Percentiles rank a stretch among this genome's conserved stretches.
Conservation (phyloP, 768 basidiomycete genomes). For the Lactarius quietus region DNA sequence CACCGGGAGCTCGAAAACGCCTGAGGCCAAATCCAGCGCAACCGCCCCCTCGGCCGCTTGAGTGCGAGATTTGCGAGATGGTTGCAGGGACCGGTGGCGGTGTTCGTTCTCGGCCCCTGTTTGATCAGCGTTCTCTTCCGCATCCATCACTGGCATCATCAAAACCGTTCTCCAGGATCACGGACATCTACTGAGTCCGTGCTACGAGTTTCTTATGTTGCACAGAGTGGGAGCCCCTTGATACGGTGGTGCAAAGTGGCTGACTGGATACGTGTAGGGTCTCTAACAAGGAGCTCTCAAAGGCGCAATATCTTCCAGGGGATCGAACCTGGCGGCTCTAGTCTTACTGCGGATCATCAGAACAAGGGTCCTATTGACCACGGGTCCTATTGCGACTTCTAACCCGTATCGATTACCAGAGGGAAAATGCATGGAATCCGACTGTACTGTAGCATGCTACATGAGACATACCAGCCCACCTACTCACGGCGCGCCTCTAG, state of each 20-base stretch:
- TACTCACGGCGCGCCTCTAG: background rate
- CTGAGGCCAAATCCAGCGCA: background rate
- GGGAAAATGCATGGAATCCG: background rate
- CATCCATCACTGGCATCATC: background rate
- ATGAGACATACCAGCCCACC: background rate
- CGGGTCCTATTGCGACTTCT: background rate
- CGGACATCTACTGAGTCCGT: background rate
- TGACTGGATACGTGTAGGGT: background rate
- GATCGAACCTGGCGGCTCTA: background rate
- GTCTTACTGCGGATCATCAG: background rate
- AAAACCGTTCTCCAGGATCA: background rate
- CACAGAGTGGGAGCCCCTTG: background rate
- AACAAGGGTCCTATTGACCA: background rate
- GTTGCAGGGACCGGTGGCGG: too few relatives aligned
- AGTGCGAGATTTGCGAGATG: background rate
- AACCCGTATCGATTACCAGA: too few relatives aligned
- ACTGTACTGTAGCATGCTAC: background rate
- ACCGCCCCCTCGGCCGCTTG: background rate
- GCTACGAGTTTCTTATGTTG: background rate
- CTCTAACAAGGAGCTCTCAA: background rate
- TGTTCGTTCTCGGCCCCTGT: background rate
- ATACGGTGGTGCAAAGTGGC: background rate
- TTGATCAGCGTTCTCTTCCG: background rate
- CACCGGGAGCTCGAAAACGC: background rate
- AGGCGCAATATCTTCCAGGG: background rate